A percentile compares a stretch with the other conserved stretches of the same genome.
Evolutionary conservation across 176 grass and related monocot species (phyloP).

Genomic region (Zizania latifolia): DNA sequence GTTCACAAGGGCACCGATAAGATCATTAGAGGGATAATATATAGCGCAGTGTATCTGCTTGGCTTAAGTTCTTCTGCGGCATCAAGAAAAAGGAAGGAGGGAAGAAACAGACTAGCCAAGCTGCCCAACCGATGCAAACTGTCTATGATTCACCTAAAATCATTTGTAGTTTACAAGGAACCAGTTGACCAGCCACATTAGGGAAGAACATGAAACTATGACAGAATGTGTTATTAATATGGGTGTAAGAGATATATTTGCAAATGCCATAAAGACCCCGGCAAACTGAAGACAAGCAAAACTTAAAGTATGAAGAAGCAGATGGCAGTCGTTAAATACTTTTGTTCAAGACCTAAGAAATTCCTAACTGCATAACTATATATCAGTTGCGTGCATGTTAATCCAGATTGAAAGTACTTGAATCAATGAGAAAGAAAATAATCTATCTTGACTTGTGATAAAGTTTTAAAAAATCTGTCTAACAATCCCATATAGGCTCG

Average conservation of each 20-base stretch:
- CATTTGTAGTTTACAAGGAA: neutral
- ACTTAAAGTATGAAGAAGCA: neutral
- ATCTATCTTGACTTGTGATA: neutral
- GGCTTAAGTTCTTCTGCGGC: no score
- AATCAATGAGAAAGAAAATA: no score
- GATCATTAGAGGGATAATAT: slow-evolving; percentile 13
- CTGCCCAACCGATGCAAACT: neutral
- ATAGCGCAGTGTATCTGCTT: no score
- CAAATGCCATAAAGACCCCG: neutral
- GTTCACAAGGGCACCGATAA: slow-evolving; percentile 17
- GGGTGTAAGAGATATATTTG: neutral
- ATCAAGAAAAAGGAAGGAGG: neutral
- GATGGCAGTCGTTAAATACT: neutral
- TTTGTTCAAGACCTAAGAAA: neutral
- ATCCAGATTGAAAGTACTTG: no score
- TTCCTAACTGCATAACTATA: neutral
- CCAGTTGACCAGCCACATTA: neutral
- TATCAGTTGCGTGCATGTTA: neutral
- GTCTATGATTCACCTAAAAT: neutral
- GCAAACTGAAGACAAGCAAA: neutral
- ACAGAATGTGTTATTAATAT: neutral
- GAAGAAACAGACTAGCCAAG: neutral
- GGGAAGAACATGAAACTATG: neutral
- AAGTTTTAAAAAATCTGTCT: neutral
- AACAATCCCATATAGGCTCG: neutral